Percentiles rank a stretch among this genome's conserved stretches.
phyloP scores from a whole-genome alignment of 2,329 filamentous ascomycete species.

The Leptographium flavum region DNA sequence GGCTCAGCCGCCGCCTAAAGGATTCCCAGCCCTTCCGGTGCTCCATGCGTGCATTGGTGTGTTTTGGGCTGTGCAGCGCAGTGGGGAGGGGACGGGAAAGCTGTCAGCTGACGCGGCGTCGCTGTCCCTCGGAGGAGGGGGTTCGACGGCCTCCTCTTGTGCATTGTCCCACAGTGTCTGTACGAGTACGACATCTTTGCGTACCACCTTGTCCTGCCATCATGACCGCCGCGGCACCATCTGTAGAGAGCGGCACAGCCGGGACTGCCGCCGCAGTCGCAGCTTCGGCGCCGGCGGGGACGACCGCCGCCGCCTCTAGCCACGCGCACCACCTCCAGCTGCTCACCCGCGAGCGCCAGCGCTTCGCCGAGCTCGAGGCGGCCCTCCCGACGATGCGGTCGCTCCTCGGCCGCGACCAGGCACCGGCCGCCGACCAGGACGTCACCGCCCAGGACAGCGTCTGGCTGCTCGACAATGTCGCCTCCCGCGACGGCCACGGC shows the following conservation, averaged over 20 bases:
- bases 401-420: not conserved
- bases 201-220: too few relatives aligned
- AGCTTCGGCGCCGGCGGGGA: too few relatives aligned
- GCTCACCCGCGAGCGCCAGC: slow-evolving; percentile 31
- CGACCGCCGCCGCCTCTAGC: slow-evolving; percentile 4
- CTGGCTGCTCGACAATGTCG: slow-evolving; percentile 86
- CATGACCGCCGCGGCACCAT: too few relatives aligned
- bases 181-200: too few relatives aligned
- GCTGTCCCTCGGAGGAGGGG: too few relatives aligned
- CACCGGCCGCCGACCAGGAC: slow-evolving; percentile 19
- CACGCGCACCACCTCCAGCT: slow-evolving; percentile 33
- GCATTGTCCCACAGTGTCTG: too few relatives aligned
- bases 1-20: not conserved
- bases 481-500: slow-evolving; percentile 27
- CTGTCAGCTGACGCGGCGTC: too few relatives aligned
- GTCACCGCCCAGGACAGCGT: slow-evolving; percentile 56
- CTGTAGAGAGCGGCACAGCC: too few relatives aligned
- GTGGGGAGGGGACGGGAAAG: not conserved
- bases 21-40: not conserved
- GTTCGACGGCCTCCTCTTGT: too few relatives aligned
- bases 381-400: slow-evolving; percentile 20
- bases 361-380: slow-evolving; percentile 36
- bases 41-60: too few relatives aligned
- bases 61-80: too few relatives aligned
- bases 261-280: too few relatives aligned